Conservation (phyloP, 768 basidiomycete species). For the Cystofilobasidium capitatum region DNA sequence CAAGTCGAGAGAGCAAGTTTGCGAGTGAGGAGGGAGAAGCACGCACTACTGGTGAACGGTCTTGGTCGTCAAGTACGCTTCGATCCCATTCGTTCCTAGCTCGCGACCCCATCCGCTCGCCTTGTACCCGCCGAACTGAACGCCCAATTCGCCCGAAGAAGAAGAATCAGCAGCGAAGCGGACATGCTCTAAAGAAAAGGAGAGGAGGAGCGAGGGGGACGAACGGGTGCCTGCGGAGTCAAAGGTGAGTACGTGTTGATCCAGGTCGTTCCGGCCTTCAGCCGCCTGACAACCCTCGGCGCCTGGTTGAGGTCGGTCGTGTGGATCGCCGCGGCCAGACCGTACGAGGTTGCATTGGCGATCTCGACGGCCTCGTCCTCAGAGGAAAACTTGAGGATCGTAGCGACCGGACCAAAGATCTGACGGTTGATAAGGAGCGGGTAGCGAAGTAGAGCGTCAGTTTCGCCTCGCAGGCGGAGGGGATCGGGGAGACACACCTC, state of each 20-base stretch:
- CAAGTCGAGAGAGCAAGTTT: neutral
- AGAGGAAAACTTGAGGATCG: slow-evolving; percentile 68
- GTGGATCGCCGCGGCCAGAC: slow-evolving; percentile 79
- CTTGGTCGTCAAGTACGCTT: slow-evolving; percentile 10
- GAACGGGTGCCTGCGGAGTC: neutral
- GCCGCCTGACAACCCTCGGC: slow-evolving; percentile 56
- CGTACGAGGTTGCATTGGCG: slow-evolving; percentile 81
- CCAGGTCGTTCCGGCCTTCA: slow-evolving; percentile 77
- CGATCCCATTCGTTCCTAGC: slow-evolving; percentile 34
- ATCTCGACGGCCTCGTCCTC: slow-evolving; percentile 76
- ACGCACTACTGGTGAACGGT: slow-evolving; percentile 4
- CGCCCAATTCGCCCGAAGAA: slow-evolving; percentile 40
- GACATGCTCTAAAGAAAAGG: neutral
- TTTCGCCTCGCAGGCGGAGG: no score
- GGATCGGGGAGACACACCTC: neutral
- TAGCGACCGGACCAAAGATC: slow-evolving; percentile 93
- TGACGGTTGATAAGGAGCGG: no score
- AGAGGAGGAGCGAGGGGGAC: neutral
- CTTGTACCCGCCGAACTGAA: slow-evolving; percentile 86
- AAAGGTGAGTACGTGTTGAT: slow-evolving; percentile 53
- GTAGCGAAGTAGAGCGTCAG: no score
- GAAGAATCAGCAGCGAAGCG: neutral
- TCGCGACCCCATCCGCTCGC: slow-evolving; percentile 55
- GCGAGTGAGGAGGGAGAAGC: neutral
- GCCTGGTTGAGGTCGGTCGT: slow-evolving; percentile 66